A percentile compares a stretch with the other conserved stretches of the same genome.
Evolutionary conservation across 306 rosid genomes (phyloP).

Genomic region (Quercus aquifolioides): DNA sequence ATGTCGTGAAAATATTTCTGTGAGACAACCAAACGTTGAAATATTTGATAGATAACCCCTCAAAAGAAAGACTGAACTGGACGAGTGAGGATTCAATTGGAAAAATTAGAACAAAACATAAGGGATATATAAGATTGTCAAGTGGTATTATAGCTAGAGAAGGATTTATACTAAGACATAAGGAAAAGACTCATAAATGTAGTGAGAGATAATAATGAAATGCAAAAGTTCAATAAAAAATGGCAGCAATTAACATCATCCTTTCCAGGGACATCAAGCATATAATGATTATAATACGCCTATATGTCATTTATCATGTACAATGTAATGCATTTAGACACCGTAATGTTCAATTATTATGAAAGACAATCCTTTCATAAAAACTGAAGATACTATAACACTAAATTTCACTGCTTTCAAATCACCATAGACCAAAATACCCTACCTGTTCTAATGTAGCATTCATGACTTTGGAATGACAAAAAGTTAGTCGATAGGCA

Average conservation of each 20-base stretch:
- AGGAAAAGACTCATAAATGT: background rate
- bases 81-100: no score
- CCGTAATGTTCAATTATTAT: background rate
- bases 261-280: background rate
- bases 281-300: background rate
- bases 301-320: background rate
- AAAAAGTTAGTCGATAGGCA: conserved; percentile 78
- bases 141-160: no score
- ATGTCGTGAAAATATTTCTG: no score
- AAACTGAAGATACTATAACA: conserved; percentile 11
- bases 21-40: no score
- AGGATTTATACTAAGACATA: no score
- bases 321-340: background rate
- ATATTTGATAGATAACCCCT: no score
- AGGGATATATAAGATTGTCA: no score
- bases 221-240: background rate
- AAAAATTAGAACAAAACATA: no score
- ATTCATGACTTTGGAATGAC: conserved; percentile 84
- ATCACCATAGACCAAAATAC: background rate
- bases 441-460: conserved; percentile 91
- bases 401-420: background rate
- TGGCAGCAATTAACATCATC: background rate
- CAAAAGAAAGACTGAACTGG: no score
- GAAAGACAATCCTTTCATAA: background rate
- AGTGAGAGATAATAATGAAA: background rate